phyloP scores from a whole-genome alignment of 768 basidiomycete genomes.

The Epithele typhae region DNA sequence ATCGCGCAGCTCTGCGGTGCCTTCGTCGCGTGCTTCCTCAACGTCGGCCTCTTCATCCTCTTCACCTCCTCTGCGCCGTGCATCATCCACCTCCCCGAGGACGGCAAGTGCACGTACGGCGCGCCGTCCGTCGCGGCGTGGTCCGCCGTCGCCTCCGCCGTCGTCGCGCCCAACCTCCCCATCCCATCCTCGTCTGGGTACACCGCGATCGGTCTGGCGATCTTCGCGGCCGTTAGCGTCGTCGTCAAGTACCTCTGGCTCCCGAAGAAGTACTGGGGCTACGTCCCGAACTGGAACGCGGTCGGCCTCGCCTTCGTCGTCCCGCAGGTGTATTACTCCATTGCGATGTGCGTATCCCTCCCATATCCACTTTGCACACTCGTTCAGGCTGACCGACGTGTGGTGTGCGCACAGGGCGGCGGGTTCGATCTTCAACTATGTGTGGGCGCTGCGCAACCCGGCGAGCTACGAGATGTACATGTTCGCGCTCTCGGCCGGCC shows the following conservation, averaged over 20 bases:
- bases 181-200: slow-evolving; percentile 18
- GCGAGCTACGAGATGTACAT: slow-evolving; percentile 32
- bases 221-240: slow-evolving; percentile 8
- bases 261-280: slow-evolving; percentile 17
- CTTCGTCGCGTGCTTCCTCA: slow-evolving; percentile 57
- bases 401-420: slow-evolving; percentile 24
- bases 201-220: slow-evolving; percentile 18
- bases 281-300: slow-evolving; percentile 23
- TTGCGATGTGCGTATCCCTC: slow-evolving; percentile 14
- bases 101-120: slow-evolving; percentile 45
- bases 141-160: slow-evolving; percentile 31
- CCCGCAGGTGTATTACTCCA: slow-evolving; percentile 18
- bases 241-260: slow-evolving; percentile 17
- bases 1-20: slow-evolving; percentile 55
- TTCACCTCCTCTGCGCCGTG: slow-evolving; percentile 62
- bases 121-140: slow-evolving; percentile 55
- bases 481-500: slow-evolving; percentile 35
- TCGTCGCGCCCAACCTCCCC: slow-evolving; percentile 14
- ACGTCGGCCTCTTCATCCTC: slow-evolving; percentile 52
- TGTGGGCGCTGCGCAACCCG: slow-evolving; percentile 44
- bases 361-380: not conserved
- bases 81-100: slow-evolving; percentile 34
- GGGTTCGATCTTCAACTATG: slow-evolving; percentile 42
- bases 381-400: not conserved
- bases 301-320: slow-evolving; percentile 20